Conservation (phyloP, 192 early-diverging fungal species). For the Spinellus fusiger region DNA sequence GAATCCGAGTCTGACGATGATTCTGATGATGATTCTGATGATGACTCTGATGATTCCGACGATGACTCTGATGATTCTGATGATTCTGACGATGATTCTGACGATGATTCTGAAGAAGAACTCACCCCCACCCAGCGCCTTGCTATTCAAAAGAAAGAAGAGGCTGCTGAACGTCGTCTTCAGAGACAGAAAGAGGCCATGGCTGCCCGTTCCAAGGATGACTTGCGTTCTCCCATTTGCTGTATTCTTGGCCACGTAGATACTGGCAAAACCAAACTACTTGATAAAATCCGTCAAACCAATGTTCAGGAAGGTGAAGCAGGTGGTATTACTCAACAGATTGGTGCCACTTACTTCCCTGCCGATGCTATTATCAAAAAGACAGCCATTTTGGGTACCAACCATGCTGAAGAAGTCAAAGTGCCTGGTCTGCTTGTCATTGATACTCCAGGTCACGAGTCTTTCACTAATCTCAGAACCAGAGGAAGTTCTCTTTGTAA, state of each 20-base stretch:
- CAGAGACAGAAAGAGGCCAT: slow-evolving; percentile 69
- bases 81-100: slow-evolving; percentile 46
- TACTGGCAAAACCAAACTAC: slow-evolving; percentile 92
- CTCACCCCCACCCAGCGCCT: slow-evolving; percentile 57
- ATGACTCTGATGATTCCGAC: slow-evolving; percentile 26
- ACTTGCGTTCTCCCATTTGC: slow-evolving; percentile 96
- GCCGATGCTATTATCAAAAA: slow-evolving; percentile 88
- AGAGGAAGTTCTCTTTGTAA: slow-evolving; percentile 97
- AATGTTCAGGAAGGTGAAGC: slow-evolving; percentile 99
- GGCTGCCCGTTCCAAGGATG: slow-evolving; percentile 78
- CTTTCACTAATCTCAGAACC: slow-evolving; percentile 92
- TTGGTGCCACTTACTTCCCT: slow-evolving; percentile 99
- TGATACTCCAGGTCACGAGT: slow-evolving; percentile 99
- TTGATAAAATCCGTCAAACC: slow-evolving; percentile 99
- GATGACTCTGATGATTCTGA: slow-evolving; percentile 34
- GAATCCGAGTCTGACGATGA: slow-evolving; percentile 35
- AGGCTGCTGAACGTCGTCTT: slow-evolving; percentile 68
- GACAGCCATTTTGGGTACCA: slow-evolving; percentile 63
- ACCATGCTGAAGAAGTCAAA: slow-evolving; percentile 57
- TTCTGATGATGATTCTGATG: slow-evolving; percentile 11
- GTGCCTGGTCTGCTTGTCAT: slow-evolving; percentile 93
- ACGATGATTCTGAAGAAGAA: slow-evolving; percentile 51
- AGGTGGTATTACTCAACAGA: slow-evolving; percentile 99
- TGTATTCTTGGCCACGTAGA: slow-evolving; percentile 99
- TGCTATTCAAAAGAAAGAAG: slow-evolving; percentile 66